A percentile compares a stretch with the other conserved stretches of the same genome.
phyloP scores from a whole-genome alignment of 2,329 filamentous ascomycete genomes.

The Dryadomyces quercus-mongolicae region DNA sequence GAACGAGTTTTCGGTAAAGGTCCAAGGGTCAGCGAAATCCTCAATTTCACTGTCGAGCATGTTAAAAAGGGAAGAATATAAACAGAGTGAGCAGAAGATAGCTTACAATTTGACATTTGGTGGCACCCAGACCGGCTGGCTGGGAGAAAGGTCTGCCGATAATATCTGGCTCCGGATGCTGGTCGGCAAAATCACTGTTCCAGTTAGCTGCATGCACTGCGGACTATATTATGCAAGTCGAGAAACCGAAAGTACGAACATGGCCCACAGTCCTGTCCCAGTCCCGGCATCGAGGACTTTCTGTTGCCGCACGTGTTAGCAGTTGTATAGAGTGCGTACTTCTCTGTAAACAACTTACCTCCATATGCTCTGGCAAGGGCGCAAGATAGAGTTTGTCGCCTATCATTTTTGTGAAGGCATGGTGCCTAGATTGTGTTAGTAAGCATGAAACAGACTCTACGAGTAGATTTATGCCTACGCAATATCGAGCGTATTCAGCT shows the following conservation, averaged over 20 bases:
- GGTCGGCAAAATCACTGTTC: not conserved
- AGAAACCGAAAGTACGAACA: not conserved
- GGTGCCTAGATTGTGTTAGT: too few species aligned
- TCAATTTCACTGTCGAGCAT: not conserved
- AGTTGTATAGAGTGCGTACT: not conserved
- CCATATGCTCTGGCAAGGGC: not conserved
- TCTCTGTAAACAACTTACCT: not conserved
- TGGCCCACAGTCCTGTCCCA: not conserved
- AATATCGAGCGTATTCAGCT: not conserved
- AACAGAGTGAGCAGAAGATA: not conserved
- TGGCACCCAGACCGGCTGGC: not conserved
- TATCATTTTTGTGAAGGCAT: too few species aligned
- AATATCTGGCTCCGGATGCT: not conserved
- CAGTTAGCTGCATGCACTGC: not conserved
- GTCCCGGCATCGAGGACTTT: not conserved
- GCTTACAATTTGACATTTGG: not conserved
- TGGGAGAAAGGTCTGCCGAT: not conserved
- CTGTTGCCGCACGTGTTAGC: not conserved
- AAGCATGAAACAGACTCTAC: too few species aligned
- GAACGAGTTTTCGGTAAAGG: slow-evolving; percentile 32
- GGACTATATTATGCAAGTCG: not conserved
- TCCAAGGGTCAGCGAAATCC: slow-evolving; percentile 18
- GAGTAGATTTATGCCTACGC: not conserved
- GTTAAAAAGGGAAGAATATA: not conserved
- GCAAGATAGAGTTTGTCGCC: not conserved